These are phyloP conservation scores for Bruguiera parviflora DNA, from an alignment of 345 rosid genomes.

Conservation along the genomic window DNA sequence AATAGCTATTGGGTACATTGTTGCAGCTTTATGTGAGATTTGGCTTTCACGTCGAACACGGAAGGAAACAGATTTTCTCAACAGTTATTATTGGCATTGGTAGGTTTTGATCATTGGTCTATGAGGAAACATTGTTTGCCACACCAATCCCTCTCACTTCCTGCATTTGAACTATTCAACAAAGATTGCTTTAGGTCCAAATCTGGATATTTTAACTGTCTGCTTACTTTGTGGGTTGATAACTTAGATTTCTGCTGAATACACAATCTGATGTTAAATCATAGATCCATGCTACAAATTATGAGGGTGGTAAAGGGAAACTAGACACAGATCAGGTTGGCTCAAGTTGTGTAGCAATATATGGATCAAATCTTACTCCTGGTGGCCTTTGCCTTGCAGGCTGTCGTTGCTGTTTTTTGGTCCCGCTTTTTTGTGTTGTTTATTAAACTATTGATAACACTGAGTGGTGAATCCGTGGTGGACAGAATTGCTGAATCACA, in stretches of 20 bases:
- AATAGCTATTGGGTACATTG: slow-evolving; percentile 42
- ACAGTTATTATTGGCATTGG: slow-evolving; percentile 40
- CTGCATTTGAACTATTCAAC: background rate
- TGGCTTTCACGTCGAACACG: slow-evolving; percentile 37
- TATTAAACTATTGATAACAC: background rate
- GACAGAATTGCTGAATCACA: background rate
- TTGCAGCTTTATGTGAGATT: slow-evolving; percentile 44
- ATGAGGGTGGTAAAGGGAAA: background rate
- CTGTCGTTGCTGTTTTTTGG: background rate
- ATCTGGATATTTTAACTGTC: background rate
- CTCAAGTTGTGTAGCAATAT: too few relatives aligned
- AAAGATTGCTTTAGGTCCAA: background rate
- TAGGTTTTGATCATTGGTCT: slow-evolving; percentile 7
- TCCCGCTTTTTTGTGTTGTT: background rate
- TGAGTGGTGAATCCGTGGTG: background rate
- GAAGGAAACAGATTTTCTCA: slow-evolving; percentile 21
- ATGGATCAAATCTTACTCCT: too few relatives aligned
- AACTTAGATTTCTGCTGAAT: background rate
- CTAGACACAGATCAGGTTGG: background rate
- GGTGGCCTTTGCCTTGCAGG: too few relatives aligned
- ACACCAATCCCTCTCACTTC: background rate
- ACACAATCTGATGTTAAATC: background rate
- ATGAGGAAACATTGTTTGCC: too few relatives aligned
- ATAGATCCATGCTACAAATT: background rate
- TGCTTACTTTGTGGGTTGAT: background rate